Percentiles rank a stretch among this genome's conserved stretches.
phyloP scores from a whole-genome alignment of 148 eudicot genomes.

The Nyssa sinensis region DNA sequence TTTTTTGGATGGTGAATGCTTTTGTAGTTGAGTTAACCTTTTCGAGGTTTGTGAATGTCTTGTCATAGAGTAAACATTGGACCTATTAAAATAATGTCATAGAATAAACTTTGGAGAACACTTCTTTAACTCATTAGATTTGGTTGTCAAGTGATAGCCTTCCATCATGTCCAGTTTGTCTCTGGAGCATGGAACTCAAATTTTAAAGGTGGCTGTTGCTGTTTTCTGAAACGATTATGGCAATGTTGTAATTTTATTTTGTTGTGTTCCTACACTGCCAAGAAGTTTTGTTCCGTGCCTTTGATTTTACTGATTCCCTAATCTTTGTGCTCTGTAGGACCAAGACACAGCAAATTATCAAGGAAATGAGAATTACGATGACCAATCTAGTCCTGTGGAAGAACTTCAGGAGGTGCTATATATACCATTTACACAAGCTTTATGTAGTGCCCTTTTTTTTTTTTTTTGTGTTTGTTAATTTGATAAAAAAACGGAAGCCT shows the following conservation, averaged over 20 bases:
- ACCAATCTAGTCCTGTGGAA: slow-evolving; percentile 42
- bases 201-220: no score
- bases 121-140: no score
- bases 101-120: no score
- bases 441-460: background rate
- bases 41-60: no score
- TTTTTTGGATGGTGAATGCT: no score
- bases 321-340: slow-evolving; percentile 33
- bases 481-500: background rate
- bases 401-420: slow-evolving; percentile 51
- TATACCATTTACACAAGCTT: background rate
- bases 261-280: background rate
- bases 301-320: background rate
- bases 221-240: no score
- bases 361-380: slow-evolving; percentile 45
- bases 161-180: no score
- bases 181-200: no score
- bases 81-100: no score
- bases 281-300: background rate
- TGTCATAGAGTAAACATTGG: no score
- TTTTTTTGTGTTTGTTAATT: background rate
- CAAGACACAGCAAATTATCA: slow-evolving; percentile 37
- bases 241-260: background rate
- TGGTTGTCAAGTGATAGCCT: no score
- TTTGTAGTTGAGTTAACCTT: no score